Conservation (phyloP, 192 early-diverging fungal species). For the Linderina pennispora region DNA sequence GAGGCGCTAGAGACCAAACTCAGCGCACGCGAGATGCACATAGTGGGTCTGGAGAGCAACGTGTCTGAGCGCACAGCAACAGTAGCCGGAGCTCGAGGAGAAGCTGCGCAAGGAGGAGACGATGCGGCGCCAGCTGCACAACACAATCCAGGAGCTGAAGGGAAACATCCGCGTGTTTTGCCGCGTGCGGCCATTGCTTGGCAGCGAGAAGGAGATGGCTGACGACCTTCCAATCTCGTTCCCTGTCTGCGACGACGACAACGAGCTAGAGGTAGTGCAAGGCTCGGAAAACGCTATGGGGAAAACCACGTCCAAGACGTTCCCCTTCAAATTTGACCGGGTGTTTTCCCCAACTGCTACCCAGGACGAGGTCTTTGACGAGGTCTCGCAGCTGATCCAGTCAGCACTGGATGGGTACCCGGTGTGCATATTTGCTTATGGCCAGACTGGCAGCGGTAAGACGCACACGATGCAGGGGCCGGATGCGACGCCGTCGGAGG, state of each 20-base stretch:
- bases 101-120: slow-evolving; percentile 72
- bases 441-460: slow-evolving; percentile 94
- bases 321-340: slow-evolving; percentile 80
- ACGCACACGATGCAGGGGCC: slow-evolving; percentile 79
- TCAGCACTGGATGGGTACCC: slow-evolving; percentile 95
- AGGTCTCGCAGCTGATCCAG: slow-evolving; percentile 95
- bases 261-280: slow-evolving; percentile 73
- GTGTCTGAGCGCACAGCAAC: slow-evolving; percentile 30
- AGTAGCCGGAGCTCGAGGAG: slow-evolving; percentile 49
- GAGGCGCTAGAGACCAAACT: slow-evolving; percentile 28
- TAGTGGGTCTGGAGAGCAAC: slow-evolving; percentile 42
- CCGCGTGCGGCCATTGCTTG: slow-evolving; percentile 73
- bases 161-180: slow-evolving; percentile 99
- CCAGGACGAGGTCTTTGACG: slow-evolving; percentile 83
- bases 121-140: slow-evolving; percentile 78
- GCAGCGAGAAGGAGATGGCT: slow-evolving; percentile 11
- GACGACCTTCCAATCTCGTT: slow-evolving; percentile 44
- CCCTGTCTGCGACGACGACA: slow-evolving; percentile 52
- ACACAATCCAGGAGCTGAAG: slow-evolving; percentile 88
- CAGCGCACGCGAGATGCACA: slow-evolving; percentile 44
- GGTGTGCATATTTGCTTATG: slow-evolving; percentile 97
- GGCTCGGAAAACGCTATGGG: slow-evolving; percentile 43
- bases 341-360: slow-evolving; percentile 65
- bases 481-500: slow-evolving; percentile 14
- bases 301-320: slow-evolving; percentile 52